phyloP scores from a whole-genome alignment of 2,329 filamentous ascomycete genomes.

The Zelopaecilomyces penicillatus region DNA sequence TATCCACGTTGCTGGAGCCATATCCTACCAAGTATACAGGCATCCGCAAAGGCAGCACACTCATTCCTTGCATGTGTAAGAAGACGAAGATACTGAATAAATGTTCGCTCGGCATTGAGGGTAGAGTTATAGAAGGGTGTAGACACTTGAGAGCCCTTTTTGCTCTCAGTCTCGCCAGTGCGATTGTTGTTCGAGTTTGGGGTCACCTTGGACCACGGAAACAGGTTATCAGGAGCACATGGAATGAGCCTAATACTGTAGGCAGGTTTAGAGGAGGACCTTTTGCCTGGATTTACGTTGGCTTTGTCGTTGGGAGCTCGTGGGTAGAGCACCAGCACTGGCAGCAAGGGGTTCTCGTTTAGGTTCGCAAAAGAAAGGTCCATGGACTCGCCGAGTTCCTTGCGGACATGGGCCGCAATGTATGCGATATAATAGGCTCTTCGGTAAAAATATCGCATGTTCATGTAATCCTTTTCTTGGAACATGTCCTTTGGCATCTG shows the following conservation, averaged over 20 bases:
- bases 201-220: conserved; percentile 62
- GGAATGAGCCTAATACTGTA: conserved; percentile 70
- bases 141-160: conserved; percentile 34
- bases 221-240: conserved; percentile 59
- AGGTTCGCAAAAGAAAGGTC: conserved; percentile 56
- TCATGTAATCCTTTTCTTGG: conserved; percentile 89
- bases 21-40: conserved; percentile 74
- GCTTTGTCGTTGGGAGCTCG: conserved; percentile 14
- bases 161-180: conserved; percentile 35
- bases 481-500: conserved; percentile 75
- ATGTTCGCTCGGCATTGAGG: conserved; percentile 67
- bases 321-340: conserved; percentile 47
- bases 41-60: conserved; percentile 68
- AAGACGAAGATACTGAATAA: conserved; percentile 66
- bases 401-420: conserved; percentile 61
- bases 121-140: conserved; percentile 89
- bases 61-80: conserved; percentile 61
- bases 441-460: conserved; percentile 91
- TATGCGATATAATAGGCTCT: conserved; percentile 85
- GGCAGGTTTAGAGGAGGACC: conserved; percentile 25
- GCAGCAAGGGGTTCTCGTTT: conserved; percentile 68
- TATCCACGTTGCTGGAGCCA: conserved; percentile 90
- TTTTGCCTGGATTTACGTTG: conserved; percentile 14
- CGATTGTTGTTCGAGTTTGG: conserved; percentile 65
- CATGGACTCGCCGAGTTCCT: conserved; percentile 44